A percentile compares a stretch with the other conserved stretches of the same genome.
Evolutionary conservation across 495 filamentous ascomycete species (phyloP).

Genomic region (Friedmanniomyces simplex): DNA sequence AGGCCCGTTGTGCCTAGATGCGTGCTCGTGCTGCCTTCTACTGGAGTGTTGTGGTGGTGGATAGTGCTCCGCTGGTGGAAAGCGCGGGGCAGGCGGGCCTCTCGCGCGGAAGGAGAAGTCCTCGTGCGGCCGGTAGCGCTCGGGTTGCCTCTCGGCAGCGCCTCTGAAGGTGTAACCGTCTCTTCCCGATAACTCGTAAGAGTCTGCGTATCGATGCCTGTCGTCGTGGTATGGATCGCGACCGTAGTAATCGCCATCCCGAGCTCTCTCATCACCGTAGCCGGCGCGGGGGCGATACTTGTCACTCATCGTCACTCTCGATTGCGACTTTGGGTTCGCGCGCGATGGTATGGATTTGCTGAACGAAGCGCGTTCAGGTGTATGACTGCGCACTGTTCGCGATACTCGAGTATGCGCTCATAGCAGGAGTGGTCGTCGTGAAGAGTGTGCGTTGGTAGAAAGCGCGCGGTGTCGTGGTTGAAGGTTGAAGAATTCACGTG

Average conservation of each 20-base stretch:
- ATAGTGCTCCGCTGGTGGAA: background rate
- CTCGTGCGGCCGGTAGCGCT: background rate
- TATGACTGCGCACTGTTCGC: background rate
- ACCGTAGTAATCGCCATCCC: background rate
- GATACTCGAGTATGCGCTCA: background rate
- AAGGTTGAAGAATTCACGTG: background rate
- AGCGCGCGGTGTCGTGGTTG: background rate
- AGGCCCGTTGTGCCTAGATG: background rate
- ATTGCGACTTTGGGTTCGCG: too few species aligned
- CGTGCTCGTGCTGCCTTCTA: background rate
- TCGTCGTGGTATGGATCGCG: slow-evolving; percentile 1
- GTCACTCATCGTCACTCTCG: background rate
- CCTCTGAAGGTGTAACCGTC: slow-evolving; percentile 13
- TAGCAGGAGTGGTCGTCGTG: background rate
- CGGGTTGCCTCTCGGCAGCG: slow-evolving; percentile 3
- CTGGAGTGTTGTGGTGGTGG: background rate
- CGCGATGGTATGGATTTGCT: background rate
- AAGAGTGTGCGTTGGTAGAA: background rate
- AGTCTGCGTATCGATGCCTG: background rate
- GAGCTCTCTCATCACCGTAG: background rate
- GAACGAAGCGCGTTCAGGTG: background rate
- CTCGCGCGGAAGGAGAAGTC: slow-evolving; percentile 9
- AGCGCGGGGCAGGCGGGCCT: slow-evolving; percentile 11
- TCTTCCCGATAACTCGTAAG: background rate
- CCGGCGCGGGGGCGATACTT: background rate